Evolutionary conservation across 2,329 filamentous ascomycete species (phyloP).

Genomic region (Pseudocercospora vitis): DNA sequence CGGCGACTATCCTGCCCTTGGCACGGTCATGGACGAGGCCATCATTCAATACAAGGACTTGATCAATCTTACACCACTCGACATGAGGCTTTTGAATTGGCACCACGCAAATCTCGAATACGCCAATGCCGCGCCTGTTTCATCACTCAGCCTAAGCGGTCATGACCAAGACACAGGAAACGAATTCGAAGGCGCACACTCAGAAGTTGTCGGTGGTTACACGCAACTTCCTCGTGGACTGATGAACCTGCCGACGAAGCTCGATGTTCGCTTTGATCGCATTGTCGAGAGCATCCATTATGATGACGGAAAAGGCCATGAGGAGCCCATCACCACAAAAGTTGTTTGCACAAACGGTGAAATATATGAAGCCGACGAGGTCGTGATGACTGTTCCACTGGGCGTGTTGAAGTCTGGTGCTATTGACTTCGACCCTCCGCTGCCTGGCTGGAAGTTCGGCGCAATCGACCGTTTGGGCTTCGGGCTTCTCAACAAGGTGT

Average conservation of each 20-base stretch:
- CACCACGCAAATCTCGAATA: slow-evolving; percentile 98
- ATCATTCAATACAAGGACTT: slow-evolving; percentile 82
- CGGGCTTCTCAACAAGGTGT: slow-evolving; percentile 85
- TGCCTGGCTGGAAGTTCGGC: slow-evolving; percentile 83
- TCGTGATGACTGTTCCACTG: slow-evolving; percentile 87
- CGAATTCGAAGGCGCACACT: slow-evolving; percentile 93
- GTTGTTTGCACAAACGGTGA: slow-evolving; percentile 78
- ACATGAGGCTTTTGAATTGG: slow-evolving; percentile 93
- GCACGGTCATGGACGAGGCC: slow-evolving; percentile 89
- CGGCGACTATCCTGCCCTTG: slow-evolving; percentile 69
- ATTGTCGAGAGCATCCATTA: slow-evolving; percentile 74
- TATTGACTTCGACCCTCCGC: slow-evolving; percentile 80
- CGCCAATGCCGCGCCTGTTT: slow-evolving; percentile 87
- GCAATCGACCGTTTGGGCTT: slow-evolving; percentile 85
- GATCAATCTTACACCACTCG: slow-evolving; percentile 78
- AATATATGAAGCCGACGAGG: slow-evolving; percentile 75
- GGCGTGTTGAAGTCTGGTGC: slow-evolving; percentile 84
- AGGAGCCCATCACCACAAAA: slow-evolving; percentile 51
- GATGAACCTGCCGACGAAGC: slow-evolving; percentile 69
- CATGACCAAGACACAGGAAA: slow-evolving; percentile 99
- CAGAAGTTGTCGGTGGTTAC: slow-evolving; percentile 90
- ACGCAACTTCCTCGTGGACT: slow-evolving; percentile 89
- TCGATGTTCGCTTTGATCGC: slow-evolving; percentile 74
- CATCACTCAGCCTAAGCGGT: slow-evolving; percentile 79
- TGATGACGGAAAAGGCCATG: slow-evolving; percentile 28